These are phyloP conservation scores for Pichia sporocuriosa DNA, from an alignment of 805 yeast species.

Conservation along the genomic window DNA sequence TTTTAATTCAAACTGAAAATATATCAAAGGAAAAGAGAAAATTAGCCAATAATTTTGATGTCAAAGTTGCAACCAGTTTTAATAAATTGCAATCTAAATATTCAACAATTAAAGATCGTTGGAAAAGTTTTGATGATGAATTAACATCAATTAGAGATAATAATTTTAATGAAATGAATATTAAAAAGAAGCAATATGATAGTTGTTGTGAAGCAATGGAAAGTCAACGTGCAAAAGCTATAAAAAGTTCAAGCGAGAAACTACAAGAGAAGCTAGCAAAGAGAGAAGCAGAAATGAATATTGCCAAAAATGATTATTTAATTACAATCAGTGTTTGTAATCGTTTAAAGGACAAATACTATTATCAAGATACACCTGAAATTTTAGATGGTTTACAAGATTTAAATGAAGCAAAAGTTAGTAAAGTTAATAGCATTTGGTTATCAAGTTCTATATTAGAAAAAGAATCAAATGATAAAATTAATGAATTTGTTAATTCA, in stretches of 20 bases:
- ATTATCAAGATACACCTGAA: slow-evolving; percentile 90
- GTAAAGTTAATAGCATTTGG: slow-evolving; percentile 63
- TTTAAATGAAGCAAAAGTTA: slow-evolving; percentile 71
- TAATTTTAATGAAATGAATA: slow-evolving; percentile 49
- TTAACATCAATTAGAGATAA: slow-evolving; percentile 41
- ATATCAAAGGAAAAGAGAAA: slow-evolving; percentile 60
- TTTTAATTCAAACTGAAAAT: slow-evolving; percentile 74
- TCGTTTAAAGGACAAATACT: slow-evolving; percentile 86
- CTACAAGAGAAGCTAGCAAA: slow-evolving; percentile 48
- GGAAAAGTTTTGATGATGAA: slow-evolving; percentile 55
- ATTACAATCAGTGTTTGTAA: slow-evolving; percentile 79
- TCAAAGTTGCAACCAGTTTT: slow-evolving; percentile 57
- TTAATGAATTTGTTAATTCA: slow-evolving; percentile 39
- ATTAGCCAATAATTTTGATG: slow-evolving; percentile 53
- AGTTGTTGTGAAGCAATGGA: slow-evolving; percentile 76
- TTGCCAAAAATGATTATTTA: slow-evolving; percentile 77
- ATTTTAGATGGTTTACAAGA: slow-evolving; percentile 78
- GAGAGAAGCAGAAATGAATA: slow-evolving; percentile 75
- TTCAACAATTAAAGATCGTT: slow-evolving; percentile 46
- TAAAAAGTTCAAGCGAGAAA: slow-evolving; percentile 46
- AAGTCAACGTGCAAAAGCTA: slow-evolving; percentile 64
- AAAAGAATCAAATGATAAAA: slow-evolving; percentile 36
- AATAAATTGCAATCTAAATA: slow-evolving; percentile 45
- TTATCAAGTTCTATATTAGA: slow-evolving; percentile 58
- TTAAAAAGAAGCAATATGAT: slow-evolving; percentile 74